phyloP scores from a whole-genome alignment of 805 yeast species.

The Candida michaelii region DNA sequence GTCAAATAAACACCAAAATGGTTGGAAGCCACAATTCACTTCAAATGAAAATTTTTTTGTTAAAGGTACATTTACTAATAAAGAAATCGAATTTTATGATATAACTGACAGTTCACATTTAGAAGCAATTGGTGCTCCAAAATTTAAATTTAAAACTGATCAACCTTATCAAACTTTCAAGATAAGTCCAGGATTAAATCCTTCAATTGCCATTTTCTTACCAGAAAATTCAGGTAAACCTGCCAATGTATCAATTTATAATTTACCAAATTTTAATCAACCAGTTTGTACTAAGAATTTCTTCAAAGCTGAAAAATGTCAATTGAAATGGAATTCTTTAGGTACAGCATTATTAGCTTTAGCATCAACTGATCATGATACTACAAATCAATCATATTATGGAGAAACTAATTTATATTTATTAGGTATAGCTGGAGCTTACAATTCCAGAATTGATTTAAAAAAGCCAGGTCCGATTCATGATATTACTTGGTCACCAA shows the following conservation, averaged over 20 bases:
- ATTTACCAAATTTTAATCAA: constrained; percentile 69
- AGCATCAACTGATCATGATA: constrained; percentile 94
- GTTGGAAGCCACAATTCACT: constrained; percentile 92
- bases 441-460: constrained; percentile 82
- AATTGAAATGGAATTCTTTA: constrained; percentile 86
- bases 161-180: constrained; percentile 56
- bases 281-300: constrained; percentile 85
- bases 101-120: constrained; percentile 29
- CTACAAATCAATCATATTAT: constrained; percentile 89
- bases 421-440: constrained; percentile 88
- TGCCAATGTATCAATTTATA: constrained; percentile 81
- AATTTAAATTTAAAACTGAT: constrained; percentile 55
- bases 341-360: constrained; percentile 94
- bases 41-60: constrained; percentile 74
- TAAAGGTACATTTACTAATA: constrained; percentile 49
- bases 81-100: constrained; percentile 69
- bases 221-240: constrained; percentile 89
- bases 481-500: constrained; percentile 96
- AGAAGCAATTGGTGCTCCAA: constrained; percentile 47
- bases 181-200: constrained; percentile 84
- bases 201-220: constrained; percentile 85
- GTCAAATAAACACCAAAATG: constrained; percentile 78
- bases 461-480: constrained; percentile 96
- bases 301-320: constrained; percentile 94
- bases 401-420: constrained; percentile 94